Evolutionary conservation across 306 rosid genomes (phyloP), one percentile per base, ranked within the genome.

Genomic region (Hippophae tibetana): DNA sequence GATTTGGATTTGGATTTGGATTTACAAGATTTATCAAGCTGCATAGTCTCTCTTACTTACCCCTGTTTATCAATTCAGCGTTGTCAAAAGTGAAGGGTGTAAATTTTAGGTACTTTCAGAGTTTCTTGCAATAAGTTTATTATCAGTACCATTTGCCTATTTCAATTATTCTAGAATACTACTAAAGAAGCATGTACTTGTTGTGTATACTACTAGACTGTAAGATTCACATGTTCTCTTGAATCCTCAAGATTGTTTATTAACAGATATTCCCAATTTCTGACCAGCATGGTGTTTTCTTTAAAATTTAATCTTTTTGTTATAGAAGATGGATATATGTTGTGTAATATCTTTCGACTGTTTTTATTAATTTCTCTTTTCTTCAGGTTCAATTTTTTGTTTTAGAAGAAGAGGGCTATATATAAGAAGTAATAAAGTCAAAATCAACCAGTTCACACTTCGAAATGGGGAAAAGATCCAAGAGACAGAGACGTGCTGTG

Each of bases 381-480:
- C 23, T 18, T 18, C 23, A 18, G 23, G 23, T 18, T 18, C 23
- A 18, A 18, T 18, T 18, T 18, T 18, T 18, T 18, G 23, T 18
- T 18, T 18, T 18, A 18, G 23, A 18, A 18, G 23, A 18, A 18
- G 23, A 18, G 23, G 23, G 23, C 23, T 18, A 18, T 18, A 18
- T 18, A 18, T 18, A 18, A 18, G 23, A 18, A 18, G 23, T 18
- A 18, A 31, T 31, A 31, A 31, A 31, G 5, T 31, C 47, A 62
- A 62, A 56, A 58, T 53, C 55, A 71, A 77, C 5, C 48, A 69
- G 63, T 69, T 47, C 31, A 47, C 41, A 42, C 58, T 70, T 56
- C 3, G 23, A 49, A 13, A 89, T 89, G 99, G 85, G 89, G 49
- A 93, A 86, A 79, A 80, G 74, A 65, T 86, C 99, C 43, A 82